Base-by-base conservation (phyloP, 495 filamentous ascomycete species). In the Rhypophila decipiens region DNA sequence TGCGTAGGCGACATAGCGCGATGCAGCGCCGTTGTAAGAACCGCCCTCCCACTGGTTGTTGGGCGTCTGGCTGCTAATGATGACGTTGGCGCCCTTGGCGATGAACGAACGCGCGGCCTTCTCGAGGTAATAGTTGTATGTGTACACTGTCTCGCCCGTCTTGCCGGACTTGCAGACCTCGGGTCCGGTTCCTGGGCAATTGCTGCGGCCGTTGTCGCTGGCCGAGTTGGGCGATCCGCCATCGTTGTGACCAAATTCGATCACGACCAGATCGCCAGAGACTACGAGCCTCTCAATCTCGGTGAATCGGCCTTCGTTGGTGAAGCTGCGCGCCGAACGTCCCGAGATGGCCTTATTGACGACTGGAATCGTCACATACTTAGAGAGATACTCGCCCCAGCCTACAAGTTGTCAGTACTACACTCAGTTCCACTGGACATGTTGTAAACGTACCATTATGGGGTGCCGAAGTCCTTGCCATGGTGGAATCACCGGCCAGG, bases 231-330 rank as follows among this genome's bases (percentile, higher is more conserved):
- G 71, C 4, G 74, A 78, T 10, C 79, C 78, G 43, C 80, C 80
- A 54, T 83, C 80, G 59, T 84, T 84, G 68, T 84, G 80, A 1
- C 80, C 80, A 49, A 84, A 82, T 52, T 79, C 77, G 55, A 82
- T 80, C 38, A 82, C 64, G 33, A 82, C 77, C 23, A 65, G 77
- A 60, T 84, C 80, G 37, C 73, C 75, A 7, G 66, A 19, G 31
- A 70, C 46, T 15, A 82, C 63, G 17, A 64, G 47, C 38, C 57
- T 49, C 54, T 74, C 72, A 51, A 84, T 72, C 12, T 67, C 67
- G 36, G 68, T 52, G 68, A 84, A 84, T 22, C 76, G 79, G 41
- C 72, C 73, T 59, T 83, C 80, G 50, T 77, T 72, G 0, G 71
- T 78, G 63, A 72, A 84, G 43, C 72, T 78, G 50, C 80, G 77